A percentile compares a stretch with the other conserved stretches of the same genome.
phyloP scores from a whole-genome alignment of 164 flowering plant genomes.

The Houttuynia cordata region DNA sequence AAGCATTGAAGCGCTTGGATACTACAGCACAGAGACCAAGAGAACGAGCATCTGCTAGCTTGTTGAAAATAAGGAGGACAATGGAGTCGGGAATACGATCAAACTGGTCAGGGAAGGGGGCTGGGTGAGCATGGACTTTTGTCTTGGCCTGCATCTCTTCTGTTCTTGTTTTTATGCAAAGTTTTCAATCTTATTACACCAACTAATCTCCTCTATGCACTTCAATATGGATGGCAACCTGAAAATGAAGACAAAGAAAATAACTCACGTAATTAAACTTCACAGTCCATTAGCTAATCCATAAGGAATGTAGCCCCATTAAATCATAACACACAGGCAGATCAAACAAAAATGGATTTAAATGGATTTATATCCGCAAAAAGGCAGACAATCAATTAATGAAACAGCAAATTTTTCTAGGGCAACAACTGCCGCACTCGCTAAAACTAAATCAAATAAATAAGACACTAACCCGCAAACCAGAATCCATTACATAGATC shows the following conservation, averaged over 20 bases:
- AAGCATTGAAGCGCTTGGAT: conserved; percentile 36
- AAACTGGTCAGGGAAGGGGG: conserved; percentile 20
- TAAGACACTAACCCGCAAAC: too few relatives aligned
- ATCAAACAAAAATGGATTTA: too few relatives aligned
- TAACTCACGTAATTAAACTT: neutral
- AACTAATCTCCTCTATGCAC: neutral
- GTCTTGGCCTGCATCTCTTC: conserved; percentile 3
- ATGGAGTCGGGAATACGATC: conserved; percentile 44
- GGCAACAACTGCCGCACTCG: too few relatives aligned
- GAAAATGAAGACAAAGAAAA: neutral
- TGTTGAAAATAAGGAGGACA: conserved; percentile 35
- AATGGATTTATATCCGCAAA: too few relatives aligned
- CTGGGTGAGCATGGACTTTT: conserved; percentile 5
- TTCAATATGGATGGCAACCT: too few relatives aligned
- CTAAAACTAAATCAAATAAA: too few relatives aligned
- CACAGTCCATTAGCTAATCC: neutral
- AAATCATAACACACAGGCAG: neutral
- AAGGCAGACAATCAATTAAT: too few relatives aligned
- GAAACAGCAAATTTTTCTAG: too few relatives aligned
- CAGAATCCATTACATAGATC: too few relatives aligned
- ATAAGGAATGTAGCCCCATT: too few relatives aligned
- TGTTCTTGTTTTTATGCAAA: too few relatives aligned
- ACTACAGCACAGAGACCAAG: conserved; percentile 32
- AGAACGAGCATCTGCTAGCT: conserved; percentile 31
- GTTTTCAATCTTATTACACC: neutral